These are phyloP conservation scores for Cladophialophora chaetospira DNA, from an alignment of 2,329 filamentous ascomycete genomes.

Conservation along the genomic window DNA sequence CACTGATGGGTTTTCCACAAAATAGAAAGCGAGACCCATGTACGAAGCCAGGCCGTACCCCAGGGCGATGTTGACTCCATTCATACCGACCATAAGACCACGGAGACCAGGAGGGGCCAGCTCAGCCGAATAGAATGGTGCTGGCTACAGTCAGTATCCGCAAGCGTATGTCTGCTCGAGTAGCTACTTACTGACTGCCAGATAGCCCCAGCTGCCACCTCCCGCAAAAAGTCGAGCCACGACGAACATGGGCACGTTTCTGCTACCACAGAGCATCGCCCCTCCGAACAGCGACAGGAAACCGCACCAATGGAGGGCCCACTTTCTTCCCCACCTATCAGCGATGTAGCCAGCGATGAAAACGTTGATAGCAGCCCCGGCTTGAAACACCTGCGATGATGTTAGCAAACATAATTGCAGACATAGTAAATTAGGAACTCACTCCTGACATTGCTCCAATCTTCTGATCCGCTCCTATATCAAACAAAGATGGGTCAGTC, in stretches of 20 bases:
- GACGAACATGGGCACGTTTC: conserved; percentile 22
- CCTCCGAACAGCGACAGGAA: conserved; percentile 22
- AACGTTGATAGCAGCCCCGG: conserved; percentile 24
- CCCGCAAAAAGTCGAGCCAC: conserved; percentile 24
- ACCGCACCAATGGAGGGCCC: conserved; percentile 43
- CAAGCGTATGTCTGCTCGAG: not conserved
- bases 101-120: conserved; percentile 26
- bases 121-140: conserved; percentile 24
- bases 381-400: conserved; percentile 9
- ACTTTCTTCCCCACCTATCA: conserved; percentile 56
- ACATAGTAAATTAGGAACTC: too few species aligned
- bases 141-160: not conserved
- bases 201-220: conserved; percentile 21
- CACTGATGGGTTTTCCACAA: conserved; percentile 2
- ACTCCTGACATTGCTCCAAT: conserved; percentile 25
- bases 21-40: conserved; percentile 28
- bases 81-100: conserved; percentile 28
- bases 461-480: conserved; percentile 9
- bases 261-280: conserved; percentile 14
- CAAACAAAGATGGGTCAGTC: not conserved
- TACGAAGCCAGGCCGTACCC: conserved; percentile 26
- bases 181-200: conserved; percentile 15
- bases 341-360: conserved; percentile 33
- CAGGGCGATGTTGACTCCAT: conserved; percentile 27
- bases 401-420: too few species aligned